Percentiles rank a stretch among this genome's conserved stretches.
These are phyloP conservation scores for Candida arabinofermentans DNA, from an alignment of 805 yeast species.

Conservation along the genomic window DNA sequence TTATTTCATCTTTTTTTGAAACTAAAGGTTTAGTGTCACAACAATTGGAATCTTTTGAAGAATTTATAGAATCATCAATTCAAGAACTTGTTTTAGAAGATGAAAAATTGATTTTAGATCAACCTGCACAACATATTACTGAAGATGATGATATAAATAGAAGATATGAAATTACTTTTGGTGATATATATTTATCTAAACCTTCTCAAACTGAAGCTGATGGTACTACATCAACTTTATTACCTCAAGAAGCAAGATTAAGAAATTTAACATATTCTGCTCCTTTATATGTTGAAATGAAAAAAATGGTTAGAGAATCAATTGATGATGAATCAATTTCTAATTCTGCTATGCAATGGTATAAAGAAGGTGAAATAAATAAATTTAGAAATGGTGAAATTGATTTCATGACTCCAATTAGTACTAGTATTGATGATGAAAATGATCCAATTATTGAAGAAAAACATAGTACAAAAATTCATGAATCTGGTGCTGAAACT, in stretches of 20 bases:
- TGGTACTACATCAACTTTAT: slow-evolving; percentile 98
- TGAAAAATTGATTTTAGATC: slow-evolving; percentile 88
- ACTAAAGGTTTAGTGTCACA: slow-evolving; percentile 97
- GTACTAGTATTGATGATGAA: slow-evolving; percentile 47
- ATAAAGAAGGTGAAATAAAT: slow-evolving; percentile 48
- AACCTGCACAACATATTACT: slow-evolving; percentile 95
- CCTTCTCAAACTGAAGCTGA: slow-evolving; percentile 99
- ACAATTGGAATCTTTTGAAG: slow-evolving; percentile 97
- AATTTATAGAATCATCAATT: slow-evolving; percentile 92
- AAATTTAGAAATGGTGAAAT: slow-evolving; percentile 27
- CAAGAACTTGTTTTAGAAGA: slow-evolving; percentile 97
- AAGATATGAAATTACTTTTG: slow-evolving; percentile 95
- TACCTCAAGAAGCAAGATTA: slow-evolving; percentile 96
- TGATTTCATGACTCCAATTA: slow-evolving; percentile 26
- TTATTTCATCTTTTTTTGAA: slow-evolving; percentile 91
- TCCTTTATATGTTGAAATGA: slow-evolving; percentile 93
- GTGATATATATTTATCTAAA: slow-evolving; percentile 91
- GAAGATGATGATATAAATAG: slow-evolving; percentile 87
- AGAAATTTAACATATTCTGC: slow-evolving; percentile 95
- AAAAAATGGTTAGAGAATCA: slow-evolving; percentile 80
- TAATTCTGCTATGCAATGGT: slow-evolving; percentile 57
- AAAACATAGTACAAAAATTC: slow-evolving; percentile 30
- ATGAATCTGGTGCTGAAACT: slow-evolving; percentile 32
- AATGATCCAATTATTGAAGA: slow-evolving; percentile 60
- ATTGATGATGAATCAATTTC: slow-evolving; percentile 62